phyloP scores from a whole-genome alignment of 345 rosid genomes.

The Jatropha curcas region DNA sequence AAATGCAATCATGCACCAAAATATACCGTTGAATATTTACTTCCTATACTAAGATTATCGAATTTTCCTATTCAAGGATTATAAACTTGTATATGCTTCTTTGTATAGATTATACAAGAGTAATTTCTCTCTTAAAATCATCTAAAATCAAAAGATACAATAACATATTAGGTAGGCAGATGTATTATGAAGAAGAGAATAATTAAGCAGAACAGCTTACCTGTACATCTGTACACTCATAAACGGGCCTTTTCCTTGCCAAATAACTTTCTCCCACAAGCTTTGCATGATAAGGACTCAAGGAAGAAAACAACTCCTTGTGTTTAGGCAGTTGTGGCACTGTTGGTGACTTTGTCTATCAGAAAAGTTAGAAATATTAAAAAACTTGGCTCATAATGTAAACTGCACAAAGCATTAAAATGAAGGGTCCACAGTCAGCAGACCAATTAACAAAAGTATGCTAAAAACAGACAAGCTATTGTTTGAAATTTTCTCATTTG shows the following conservation, averaged over 20 bases:
- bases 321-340: conserved; percentile 84
- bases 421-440: neutral
- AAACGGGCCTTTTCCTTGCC: conserved; percentile 80
- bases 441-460: neutral
- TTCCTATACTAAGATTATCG: no score
- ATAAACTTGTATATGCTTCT: no score
- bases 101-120: no score
- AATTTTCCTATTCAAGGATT: no score
- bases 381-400: neutral
- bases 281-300: conserved; percentile 75
- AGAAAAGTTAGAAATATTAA: conserved; percentile 6
- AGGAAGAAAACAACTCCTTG: conserved; percentile 61
- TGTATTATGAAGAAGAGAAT: neutral
- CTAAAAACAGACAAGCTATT: no score
- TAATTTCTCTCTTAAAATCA: no score
- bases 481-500: no score
- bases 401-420: neutral
- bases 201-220: conserved; percentile 35
- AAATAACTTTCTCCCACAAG: conserved; percentile 93
- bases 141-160: neutral
- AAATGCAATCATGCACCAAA: neutral
- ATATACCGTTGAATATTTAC: no score
- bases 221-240: conserved; percentile 88
- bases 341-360: conserved; percentile 68
- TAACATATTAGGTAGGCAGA: neutral